These are phyloP conservation scores for Dactylonectria macrodidyma DNA, from an alignment of 2,329 filamentous ascomycete species.

Conservation along the genomic window DNA sequence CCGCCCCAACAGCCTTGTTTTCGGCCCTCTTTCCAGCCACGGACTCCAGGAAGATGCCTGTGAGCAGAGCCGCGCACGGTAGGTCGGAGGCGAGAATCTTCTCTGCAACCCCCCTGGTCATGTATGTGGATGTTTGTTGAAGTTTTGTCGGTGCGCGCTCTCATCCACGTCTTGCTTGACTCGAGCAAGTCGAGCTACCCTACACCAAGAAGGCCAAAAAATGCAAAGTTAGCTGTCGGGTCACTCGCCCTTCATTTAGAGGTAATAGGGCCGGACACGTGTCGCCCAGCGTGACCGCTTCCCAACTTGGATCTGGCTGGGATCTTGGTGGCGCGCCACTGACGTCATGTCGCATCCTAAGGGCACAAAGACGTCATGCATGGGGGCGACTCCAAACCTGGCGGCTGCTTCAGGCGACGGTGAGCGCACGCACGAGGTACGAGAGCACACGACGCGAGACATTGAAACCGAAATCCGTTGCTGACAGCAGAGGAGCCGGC, in stretches of 20 bases:
- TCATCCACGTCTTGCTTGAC: neutral
- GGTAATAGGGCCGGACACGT: slow-evolving; percentile 42
- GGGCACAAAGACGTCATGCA: slow-evolving; percentile 46
- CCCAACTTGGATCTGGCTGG: slow-evolving; percentile 49
- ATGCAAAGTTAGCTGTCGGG: slow-evolving; percentile 4
- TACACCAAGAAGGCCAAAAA: slow-evolving; percentile 13
- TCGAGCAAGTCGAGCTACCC: slow-evolving; percentile 17
- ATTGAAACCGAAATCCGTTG: slow-evolving; percentile 23
- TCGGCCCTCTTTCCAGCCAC: slow-evolving; percentile 28
- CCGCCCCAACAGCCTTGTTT: slow-evolving; percentile 15
- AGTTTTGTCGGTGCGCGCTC: neutral
- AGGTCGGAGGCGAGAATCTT: slow-evolving; percentile 17
- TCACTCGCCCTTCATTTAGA: slow-evolving; percentile 24
- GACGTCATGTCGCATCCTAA: slow-evolving; percentile 44
- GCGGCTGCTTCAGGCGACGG: slow-evolving; percentile 42
- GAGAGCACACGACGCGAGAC: slow-evolving; percentile 29
- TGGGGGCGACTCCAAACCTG: slow-evolving; percentile 38
- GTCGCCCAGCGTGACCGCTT: slow-evolving; percentile 43
- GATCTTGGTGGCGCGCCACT: slow-evolving; percentile 49
- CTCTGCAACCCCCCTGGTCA: no score
- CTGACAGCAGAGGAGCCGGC: slow-evolving; percentile 1
- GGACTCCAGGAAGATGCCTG: slow-evolving; percentile 24
- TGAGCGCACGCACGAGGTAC: slow-evolving; percentile 27
- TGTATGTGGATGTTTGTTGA: neutral
- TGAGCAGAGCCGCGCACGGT: slow-evolving; percentile 14